Conservation (phyloP, 2,329 filamentous ascomycete species). For the Fusarium sp. region DNA sequence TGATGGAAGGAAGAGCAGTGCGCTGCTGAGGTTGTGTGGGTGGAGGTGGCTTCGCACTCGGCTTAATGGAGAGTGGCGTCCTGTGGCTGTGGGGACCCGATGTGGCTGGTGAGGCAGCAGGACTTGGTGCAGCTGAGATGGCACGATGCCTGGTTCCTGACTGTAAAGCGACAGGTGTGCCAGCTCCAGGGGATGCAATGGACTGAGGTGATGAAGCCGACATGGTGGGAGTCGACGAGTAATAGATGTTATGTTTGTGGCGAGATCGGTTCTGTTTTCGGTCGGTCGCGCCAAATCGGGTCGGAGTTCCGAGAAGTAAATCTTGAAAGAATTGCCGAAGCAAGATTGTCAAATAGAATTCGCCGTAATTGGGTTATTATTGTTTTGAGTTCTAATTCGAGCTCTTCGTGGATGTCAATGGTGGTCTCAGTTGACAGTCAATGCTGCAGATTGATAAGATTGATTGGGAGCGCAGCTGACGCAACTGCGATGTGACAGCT, state of each 20-base stretch:
- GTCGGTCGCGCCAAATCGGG: conserved; percentile 31
- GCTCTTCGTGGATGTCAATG: not conserved
- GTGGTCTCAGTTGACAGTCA: conserved; percentile 2
- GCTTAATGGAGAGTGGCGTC: conserved; percentile 47
- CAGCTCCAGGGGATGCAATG: conserved; percentile 35
- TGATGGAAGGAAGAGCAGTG: conserved; percentile 51
- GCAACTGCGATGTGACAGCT: conserved; percentile 22
- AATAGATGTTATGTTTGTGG: conserved; percentile 28
- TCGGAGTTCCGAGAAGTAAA: conserved; percentile 45
- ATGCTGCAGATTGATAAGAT: conserved; percentile 39
- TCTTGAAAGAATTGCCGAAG: not conserved
- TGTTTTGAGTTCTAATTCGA: not conserved
- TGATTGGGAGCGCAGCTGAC: conserved; percentile 16
- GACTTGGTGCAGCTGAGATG: conserved; percentile 39
- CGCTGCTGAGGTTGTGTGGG: conserved; percentile 46
- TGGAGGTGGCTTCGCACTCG: conserved; percentile 43
- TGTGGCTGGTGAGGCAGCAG: conserved; percentile 38
- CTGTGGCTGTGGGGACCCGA: conserved; percentile 38
- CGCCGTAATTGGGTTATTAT: not conserved
- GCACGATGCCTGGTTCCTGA: conserved; percentile 35
- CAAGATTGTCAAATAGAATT: conserved; percentile 24
- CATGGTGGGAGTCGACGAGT: conserved; percentile 38
- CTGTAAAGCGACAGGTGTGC: conserved; percentile 26
- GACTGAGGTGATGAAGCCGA: conserved; percentile 33
- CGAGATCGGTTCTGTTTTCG: conserved; percentile 35